Evolutionary conservation across 257 asterid species (phyloP).

Genomic region (Striga asiatica): DNA sequence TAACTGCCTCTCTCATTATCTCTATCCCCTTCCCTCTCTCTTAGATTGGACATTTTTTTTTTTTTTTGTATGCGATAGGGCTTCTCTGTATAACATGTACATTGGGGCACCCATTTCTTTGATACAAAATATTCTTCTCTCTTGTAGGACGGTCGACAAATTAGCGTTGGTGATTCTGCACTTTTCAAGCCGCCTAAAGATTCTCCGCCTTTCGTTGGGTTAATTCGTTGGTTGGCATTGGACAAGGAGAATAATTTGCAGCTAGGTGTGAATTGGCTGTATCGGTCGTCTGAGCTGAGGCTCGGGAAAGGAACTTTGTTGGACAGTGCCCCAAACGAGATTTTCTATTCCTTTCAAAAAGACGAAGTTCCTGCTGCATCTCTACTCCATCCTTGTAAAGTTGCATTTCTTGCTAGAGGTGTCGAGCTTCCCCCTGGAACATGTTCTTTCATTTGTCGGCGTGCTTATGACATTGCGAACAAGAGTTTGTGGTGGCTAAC

Average conservation of each 20-base stretch:
- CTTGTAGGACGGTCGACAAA: slow-evolving; percentile 63
- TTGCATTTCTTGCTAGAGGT: slow-evolving; percentile 92
- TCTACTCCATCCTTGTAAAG: slow-evolving; percentile 88
- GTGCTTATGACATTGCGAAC: slow-evolving; percentile 53
- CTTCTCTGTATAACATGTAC: too few species aligned
- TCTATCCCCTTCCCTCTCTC: neutral
- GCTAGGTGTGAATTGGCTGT: slow-evolving; percentile 75
- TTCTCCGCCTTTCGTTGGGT: slow-evolving; percentile 65
- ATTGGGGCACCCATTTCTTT: too few species aligned
- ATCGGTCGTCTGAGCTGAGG: slow-evolving; percentile 61
- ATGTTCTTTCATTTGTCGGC: slow-evolving; percentile 76
- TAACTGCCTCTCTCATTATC: neutral
- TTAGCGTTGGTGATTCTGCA: slow-evolving; percentile 63
- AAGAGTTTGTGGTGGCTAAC: slow-evolving; percentile 76
- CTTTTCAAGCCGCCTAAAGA: slow-evolving; percentile 60
- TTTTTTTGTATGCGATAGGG: neutral
- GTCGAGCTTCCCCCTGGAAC: slow-evolving; percentile 62
- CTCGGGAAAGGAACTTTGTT: slow-evolving; percentile 45
- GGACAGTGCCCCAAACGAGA: slow-evolving; percentile 80
- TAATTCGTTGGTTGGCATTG: slow-evolving; percentile 44
- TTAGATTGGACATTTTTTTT: neutral
- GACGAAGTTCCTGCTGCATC: slow-evolving; percentile 84
- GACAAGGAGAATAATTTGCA: slow-evolving; percentile 35
- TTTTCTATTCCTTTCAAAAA: slow-evolving; percentile 76
- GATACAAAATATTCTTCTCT: neutral